These are phyloP conservation scores for Fusarium sp. DNA, from an alignment of 2,329 filamentous ascomycete genomes.

Conservation along the genomic window DNA sequence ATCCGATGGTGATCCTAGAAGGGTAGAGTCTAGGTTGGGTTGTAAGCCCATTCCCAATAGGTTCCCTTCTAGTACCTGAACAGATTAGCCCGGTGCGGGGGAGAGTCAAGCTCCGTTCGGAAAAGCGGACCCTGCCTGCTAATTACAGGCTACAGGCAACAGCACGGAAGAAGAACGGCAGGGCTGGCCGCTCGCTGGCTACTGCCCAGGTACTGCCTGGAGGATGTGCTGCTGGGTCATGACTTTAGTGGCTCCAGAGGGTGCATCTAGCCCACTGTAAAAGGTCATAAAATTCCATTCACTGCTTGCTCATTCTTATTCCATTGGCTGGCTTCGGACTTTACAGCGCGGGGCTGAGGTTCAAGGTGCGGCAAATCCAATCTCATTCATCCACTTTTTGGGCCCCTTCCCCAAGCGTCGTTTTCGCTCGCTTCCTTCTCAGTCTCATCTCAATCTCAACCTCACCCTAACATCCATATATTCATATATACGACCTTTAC, in stretches of 20 bases:
- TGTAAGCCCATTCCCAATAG: slow-evolving; percentile 16
- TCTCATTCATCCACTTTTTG: slow-evolving; percentile 40
- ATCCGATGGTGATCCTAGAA: slow-evolving; percentile 21
- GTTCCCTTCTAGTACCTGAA: slow-evolving; percentile 31
- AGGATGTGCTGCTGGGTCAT: slow-evolving; percentile 23
- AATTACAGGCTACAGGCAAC: background rate
- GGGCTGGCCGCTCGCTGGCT: slow-evolving; percentile 8
- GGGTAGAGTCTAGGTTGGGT: background rate
- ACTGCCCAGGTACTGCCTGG: background rate
- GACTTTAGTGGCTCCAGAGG: slow-evolving; percentile 13
- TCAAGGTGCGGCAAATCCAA: slow-evolving; percentile 35
- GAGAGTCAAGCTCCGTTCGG: slow-evolving; percentile 43
- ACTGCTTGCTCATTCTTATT: slow-evolving; percentile 6
- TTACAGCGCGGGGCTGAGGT: slow-evolving; percentile 27
- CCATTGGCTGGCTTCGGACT: slow-evolving; percentile 24
- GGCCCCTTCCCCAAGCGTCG: slow-evolving; percentile 30
- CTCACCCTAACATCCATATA: slow-evolving; percentile 8
- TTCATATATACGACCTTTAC: slow-evolving; percentile 14
- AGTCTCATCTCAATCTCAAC: slow-evolving; percentile 32
- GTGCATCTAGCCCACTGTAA: slow-evolving; percentile 11
- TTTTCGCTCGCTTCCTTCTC: slow-evolving; percentile 4
- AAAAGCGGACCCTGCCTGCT: slow-evolving; percentile 39
- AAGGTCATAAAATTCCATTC: slow-evolving; percentile 14
- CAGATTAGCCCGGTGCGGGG: slow-evolving; percentile 44
- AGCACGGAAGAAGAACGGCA: background rate